Evolutionary conservation across 257 asterid species (phyloP).

Genomic region (Galeopsis tetrahit): DNA sequence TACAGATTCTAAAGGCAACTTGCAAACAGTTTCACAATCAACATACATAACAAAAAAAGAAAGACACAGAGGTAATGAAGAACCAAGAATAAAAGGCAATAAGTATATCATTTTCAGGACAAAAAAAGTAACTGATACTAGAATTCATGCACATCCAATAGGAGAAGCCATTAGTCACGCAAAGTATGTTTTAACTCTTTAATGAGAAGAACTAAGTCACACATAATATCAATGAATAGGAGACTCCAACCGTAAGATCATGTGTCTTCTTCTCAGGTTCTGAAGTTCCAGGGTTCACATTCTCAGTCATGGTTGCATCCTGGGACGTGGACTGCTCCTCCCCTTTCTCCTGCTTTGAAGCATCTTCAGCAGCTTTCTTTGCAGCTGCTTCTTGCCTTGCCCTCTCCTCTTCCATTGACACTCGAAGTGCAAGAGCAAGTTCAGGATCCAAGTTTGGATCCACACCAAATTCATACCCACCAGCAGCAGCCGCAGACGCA

Average conservation of each 20-base stretch:
- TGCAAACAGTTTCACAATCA: neutral
- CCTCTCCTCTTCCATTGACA: slow-evolving; percentile 99
- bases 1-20: neutral
- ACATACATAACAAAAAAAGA: neutral
- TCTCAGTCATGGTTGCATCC: slow-evolving; percentile 85
- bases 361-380: slow-evolving; percentile 90
- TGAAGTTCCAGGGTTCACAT: slow-evolving; percentile 57
- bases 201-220: slow-evolving; percentile 5
- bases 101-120: neutral
- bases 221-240: slow-evolving; percentile 7
- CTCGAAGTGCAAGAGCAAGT: slow-evolving; percentile 99
- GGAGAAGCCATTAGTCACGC: slow-evolving; percentile 8
- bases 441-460: slow-evolving; percentile 99
- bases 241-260: slow-evolving; percentile 61
- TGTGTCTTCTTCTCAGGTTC: slow-evolving; percentile 72
- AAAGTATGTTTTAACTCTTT: slow-evolving; percentile 14
- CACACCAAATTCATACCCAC: slow-evolving; percentile 95
- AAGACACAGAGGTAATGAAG: neutral
- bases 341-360: slow-evolving; percentile 70
- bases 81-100: neutral
- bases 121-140: neutral
- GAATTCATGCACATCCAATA: slow-evolving; percentile 1
- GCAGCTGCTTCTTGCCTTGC: slow-evolving; percentile 99
- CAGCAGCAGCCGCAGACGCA: slow-evolving; percentile 87
- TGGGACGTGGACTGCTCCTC: slow-evolving; percentile 70